phyloP scores from a whole-genome alignment of 345 rosid genomes.

The Eucalyptus lansdowneana region DNA sequence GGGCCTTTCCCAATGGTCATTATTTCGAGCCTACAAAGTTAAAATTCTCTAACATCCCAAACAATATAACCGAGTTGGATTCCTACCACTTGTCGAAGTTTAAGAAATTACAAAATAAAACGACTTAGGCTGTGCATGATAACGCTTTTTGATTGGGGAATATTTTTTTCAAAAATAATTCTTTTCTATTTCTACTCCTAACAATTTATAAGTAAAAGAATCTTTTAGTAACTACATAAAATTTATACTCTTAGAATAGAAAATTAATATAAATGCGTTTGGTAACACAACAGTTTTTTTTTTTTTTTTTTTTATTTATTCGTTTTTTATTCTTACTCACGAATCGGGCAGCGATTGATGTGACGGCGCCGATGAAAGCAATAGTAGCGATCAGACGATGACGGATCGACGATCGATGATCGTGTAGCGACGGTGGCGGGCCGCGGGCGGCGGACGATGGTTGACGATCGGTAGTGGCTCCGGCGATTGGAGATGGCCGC shows the following conservation, averaged over 20 bases:
- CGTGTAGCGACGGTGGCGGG: fast-evolving
- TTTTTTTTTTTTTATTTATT: too few species aligned
- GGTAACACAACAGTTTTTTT: fast-evolving
- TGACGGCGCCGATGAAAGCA: too few species aligned
- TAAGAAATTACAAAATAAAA: neutral
- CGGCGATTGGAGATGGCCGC: too few species aligned
- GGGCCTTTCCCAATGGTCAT: neutral
- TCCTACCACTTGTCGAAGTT: neutral
- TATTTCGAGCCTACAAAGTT: neutral
- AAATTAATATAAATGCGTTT: too few species aligned
- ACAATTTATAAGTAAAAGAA: fast-evolving
- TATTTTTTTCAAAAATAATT: fast-evolving
- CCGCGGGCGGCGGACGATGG: fast-evolving
- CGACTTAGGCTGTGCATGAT: fast-evolving
- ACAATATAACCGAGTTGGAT: neutral
- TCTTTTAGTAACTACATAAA: too few species aligned
- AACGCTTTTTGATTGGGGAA: fast-evolving
- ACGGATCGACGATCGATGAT: fast-evolving
- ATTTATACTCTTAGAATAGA: fast-evolving
- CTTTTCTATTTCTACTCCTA: too few species aligned
- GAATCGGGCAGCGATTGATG: too few species aligned
- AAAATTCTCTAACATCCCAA: neutral
- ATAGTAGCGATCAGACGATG: too few species aligned
- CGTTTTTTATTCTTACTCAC: too few species aligned
- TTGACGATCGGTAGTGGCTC: fast-evolving